Percentiles rank a stretch among this genome's conserved stretches.
Conservation (phyloP, 768 basidiomycete species). For the Phlebiopsis gigantea region DNA sequence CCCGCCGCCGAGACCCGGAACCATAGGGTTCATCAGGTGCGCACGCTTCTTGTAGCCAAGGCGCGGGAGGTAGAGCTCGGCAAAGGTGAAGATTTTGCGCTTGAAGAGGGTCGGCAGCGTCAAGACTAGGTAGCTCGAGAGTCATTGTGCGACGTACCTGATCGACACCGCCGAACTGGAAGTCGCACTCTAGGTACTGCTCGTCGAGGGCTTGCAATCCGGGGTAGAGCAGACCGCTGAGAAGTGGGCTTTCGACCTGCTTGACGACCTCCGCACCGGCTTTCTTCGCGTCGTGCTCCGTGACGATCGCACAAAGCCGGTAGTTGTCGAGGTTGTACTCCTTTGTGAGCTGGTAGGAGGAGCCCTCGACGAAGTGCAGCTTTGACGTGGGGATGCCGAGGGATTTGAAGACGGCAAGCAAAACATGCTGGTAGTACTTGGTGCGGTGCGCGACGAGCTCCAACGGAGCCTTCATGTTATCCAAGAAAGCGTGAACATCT, state of each 20-base stretch:
- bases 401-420: conserved; percentile 79
- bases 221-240: conserved; percentile 93
- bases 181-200: conserved; percentile 91
- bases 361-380: conserved; percentile 82
- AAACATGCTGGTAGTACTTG: conserved; percentile 82
- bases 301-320: conserved; percentile 83
- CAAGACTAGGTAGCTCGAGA: background rate
- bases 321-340: conserved; percentile 97
- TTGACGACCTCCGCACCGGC: conserved; percentile 99
- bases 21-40: conserved; percentile 98
- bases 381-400: conserved; percentile 87
- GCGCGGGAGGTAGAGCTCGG: conserved; percentile 90
- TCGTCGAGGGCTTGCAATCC: conserved; percentile 96
- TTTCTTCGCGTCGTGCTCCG: conserved; percentile 96
- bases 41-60: conserved; percentile 93
- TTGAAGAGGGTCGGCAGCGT: conserved; percentile 26
- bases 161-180: conserved; percentile 97
- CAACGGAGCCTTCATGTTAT: conserved; percentile 93
- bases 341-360: conserved; percentile 84
- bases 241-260: conserved; percentile 86
- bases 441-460: conserved; percentile 86
- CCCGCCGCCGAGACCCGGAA: conserved; percentile 88
- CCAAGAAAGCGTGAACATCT: conserved; percentile 97
- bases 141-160: conserved; percentile 52
- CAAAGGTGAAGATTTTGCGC: conserved; percentile 99